phyloP scores from a whole-genome alignment of 2,329 filamentous ascomycete genomes.

The Aureobasidium pullulans region DNA sequence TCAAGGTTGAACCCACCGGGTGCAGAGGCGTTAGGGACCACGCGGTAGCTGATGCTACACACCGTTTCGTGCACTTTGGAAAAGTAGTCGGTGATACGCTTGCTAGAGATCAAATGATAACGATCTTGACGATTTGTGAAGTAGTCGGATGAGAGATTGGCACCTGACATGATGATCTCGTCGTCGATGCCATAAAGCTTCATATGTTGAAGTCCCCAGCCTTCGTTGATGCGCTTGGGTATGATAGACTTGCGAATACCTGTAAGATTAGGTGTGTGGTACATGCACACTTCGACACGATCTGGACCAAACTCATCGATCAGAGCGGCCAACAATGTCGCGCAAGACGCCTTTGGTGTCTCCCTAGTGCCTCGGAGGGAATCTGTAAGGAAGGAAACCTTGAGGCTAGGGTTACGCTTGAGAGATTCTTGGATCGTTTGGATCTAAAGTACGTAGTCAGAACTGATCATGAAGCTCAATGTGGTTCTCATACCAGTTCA shows the following conservation, averaged over 20 bases:
- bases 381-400: conserved; percentile 85
- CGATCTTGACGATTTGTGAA: conserved; percentile 93
- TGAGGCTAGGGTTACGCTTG: conserved; percentile 63
- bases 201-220: conserved; percentile 98
- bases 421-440: conserved; percentile 69
- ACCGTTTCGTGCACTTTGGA: conserved; percentile 68
- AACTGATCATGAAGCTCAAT: not conserved
- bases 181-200: conserved; percentile 96
- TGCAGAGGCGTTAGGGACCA: conserved; percentile 48
- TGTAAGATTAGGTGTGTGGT: conserved; percentile 92
- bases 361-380: conserved; percentile 86
- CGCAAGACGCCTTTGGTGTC: conserved; percentile 75
- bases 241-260: conserved; percentile 76
- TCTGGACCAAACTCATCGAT: conserved; percentile 74
- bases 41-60: conserved; percentile 71
- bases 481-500: conserved; percentile 55
- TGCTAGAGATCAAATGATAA: conserved; percentile 83
- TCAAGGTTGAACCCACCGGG: conserved; percentile 46
- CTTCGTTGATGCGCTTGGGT: conserved; percentile 89
- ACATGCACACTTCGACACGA: conserved; percentile 91
- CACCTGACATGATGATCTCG: conserved; percentile 86
- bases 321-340: conserved; percentile 79
- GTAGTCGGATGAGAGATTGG: conserved; percentile 88
- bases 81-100: conserved; percentile 76
- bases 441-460: conserved; percentile 45